Conservation (phyloP, 257 asterid genomes). For the Solanum sejunctum region DNA sequence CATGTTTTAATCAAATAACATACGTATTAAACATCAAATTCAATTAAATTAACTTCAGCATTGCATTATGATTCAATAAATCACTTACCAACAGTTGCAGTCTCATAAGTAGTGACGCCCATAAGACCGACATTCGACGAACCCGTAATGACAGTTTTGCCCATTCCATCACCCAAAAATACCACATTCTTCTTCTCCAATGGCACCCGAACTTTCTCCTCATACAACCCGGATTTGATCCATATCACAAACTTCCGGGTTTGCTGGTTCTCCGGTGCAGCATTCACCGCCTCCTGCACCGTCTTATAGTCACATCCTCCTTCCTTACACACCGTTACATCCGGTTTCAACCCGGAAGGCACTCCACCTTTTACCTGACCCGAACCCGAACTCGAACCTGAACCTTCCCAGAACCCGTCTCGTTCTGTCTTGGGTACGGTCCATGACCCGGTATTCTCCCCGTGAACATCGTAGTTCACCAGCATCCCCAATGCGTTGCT, state of each 20-base stretch:
- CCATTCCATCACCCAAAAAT: conserved; percentile 62
- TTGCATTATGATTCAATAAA: not conserved
- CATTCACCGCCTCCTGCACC: conserved; percentile 56
- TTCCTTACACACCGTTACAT: conserved; percentile 38
- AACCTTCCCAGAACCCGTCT: conserved; percentile 49
- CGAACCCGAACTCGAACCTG: not conserved
- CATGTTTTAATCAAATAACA: not conserved
- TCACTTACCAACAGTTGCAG: conserved; percentile 61
- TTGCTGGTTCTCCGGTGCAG: conserved; percentile 21
- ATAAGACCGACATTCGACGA: conserved; percentile 34
- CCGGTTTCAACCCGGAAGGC: conserved; percentile 22
- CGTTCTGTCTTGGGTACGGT: conserved; percentile 39
- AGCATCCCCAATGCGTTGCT: conserved; percentile 41
- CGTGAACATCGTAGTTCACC: conserved; percentile 28
- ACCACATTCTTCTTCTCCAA: conserved; percentile 54
- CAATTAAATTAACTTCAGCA: not conserved
- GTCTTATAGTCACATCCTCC: conserved; percentile 23
- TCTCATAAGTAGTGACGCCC: conserved; percentile 36
- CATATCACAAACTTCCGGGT: conserved; percentile 38
- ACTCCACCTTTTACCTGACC: conserved; percentile 6
- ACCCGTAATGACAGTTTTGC: conserved; percentile 59
- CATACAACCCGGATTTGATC: conserved; percentile 45
- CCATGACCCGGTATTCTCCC: conserved; percentile 34
- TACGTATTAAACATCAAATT: not conserved
- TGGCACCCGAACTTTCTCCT: conserved; percentile 51